phyloP scores from a whole-genome alignment of 2,329 filamentous ascomycete genomes.

The Aschersonia sp. region DNA sequence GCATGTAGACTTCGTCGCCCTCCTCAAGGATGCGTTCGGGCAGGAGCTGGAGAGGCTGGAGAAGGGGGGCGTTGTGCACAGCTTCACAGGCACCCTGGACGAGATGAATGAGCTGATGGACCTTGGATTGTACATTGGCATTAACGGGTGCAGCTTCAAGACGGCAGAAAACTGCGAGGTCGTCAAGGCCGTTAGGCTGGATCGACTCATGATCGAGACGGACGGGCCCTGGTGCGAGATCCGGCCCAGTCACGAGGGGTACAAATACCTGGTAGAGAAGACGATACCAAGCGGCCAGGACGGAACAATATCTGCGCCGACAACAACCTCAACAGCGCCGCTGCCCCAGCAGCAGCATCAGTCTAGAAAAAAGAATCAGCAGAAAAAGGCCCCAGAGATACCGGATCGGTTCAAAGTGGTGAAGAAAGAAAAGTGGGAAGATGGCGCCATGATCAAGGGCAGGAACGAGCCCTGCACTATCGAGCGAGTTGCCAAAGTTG shows the following conservation, averaged over 20 bases:
- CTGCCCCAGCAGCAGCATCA: conserved; percentile 11
- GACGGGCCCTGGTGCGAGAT: conserved; percentile 98
- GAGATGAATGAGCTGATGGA: conserved; percentile 73
- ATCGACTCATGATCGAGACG: conserved; percentile 83
- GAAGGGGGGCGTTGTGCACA: conserved; percentile 76
- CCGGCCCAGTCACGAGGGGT: conserved; percentile 72
- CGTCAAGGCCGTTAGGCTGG: conserved; percentile 63
- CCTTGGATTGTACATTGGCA: conserved; percentile 76
- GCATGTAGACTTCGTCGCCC: conserved; percentile 64
- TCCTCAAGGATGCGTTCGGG: conserved; percentile 47
- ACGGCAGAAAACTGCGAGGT: conserved; percentile 81
- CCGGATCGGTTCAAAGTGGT: conserved; percentile 65
- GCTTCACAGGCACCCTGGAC: conserved; percentile 76
- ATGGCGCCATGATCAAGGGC: conserved; percentile 83
- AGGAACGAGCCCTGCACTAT: conserved; percentile 89
- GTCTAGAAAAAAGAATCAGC: conserved; percentile 29
- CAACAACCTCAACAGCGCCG: background rate
- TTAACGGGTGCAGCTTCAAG: conserved; percentile 95
- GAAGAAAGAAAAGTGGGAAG: conserved; percentile 91
- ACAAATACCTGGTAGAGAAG: conserved; percentile 45
- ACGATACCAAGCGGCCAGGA: conserved; percentile 9
- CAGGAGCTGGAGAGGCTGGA: conserved; percentile 49
- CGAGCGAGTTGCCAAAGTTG: conserved; percentile 70
- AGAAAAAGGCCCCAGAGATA: conserved; percentile 49
- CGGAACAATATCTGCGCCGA: background rate